These are phyloP conservation scores for Saccharomyces hybrid DNA, from an alignment of 1,139 yeast genomes.

Conservation along the genomic window DNA sequence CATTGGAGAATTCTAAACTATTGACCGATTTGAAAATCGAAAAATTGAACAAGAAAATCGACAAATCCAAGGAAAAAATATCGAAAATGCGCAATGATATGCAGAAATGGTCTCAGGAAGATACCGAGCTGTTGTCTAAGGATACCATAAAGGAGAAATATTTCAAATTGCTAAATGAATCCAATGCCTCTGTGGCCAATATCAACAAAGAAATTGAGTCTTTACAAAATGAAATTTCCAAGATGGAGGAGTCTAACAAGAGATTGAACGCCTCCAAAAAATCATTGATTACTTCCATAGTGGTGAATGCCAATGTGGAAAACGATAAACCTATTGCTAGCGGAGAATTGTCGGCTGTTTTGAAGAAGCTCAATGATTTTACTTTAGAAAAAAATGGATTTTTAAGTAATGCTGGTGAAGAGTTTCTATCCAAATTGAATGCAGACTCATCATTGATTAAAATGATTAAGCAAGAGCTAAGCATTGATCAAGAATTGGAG, in stretches of 20 bases:
- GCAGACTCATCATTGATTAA: constrained; percentile 17
- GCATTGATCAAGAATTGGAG: constrained; percentile 23
- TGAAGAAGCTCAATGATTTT: constrained; percentile 18
- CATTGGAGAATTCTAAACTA: constrained; percentile 30
- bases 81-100: constrained; percentile 27
- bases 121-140: constrained; percentile 14
- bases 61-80: constrained; percentile 17
- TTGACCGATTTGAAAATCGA: constrained; percentile 27
- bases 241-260: constrained; percentile 9
- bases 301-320: neutral
- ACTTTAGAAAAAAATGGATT: constrained; percentile 24
- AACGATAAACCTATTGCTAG: neutral
- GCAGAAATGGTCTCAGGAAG: constrained; percentile 19
- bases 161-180: neutral
- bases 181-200: neutral
- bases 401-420: constrained; percentile 18
- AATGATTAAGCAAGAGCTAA: constrained; percentile 23
- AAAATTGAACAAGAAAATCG: constrained; percentile 25
- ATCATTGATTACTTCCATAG: neutral
- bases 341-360: constrained; percentile 9
- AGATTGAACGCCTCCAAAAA: neutral
- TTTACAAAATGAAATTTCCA: neutral
- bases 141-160: constrained; percentile 6
- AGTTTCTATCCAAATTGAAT: constrained; percentile 18
- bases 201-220: neutral